Percentiles rank a stretch among this genome's conserved stretches.
phyloP scores from a whole-genome alignment of 2,329 filamentous ascomycete genomes.

The Trichoderma koningiopsis region DNA sequence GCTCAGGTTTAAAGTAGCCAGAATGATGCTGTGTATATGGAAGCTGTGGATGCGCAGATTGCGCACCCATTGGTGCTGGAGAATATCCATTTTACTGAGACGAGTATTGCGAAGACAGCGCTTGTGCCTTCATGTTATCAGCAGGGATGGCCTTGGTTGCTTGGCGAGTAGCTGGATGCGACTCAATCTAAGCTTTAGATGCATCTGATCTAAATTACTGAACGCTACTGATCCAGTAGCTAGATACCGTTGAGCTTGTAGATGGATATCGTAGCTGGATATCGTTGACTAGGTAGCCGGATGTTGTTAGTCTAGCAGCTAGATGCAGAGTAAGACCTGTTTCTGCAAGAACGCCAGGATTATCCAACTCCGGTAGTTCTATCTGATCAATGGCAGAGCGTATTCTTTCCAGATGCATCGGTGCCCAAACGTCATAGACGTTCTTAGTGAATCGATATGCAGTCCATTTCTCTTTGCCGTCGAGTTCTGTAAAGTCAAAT shows the following conservation, averaged over 20 bases:
- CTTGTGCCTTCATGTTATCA: too few species aligned
- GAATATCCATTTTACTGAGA: neutral
- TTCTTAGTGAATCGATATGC: constrained; percentile 15
- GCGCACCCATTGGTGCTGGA: neutral
- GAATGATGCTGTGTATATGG: neutral
- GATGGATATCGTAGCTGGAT: neutral
- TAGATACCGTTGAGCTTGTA: neutral
- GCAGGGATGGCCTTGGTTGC: neutral
- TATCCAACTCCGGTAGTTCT: neutral
- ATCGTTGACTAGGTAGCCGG: neutral
- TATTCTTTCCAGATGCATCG: neutral
- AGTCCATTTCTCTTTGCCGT: constrained; percentile 12
- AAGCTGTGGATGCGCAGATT: neutral
- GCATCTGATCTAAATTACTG: too few species aligned
- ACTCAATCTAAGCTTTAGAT: too few species aligned
- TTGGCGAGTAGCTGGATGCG: too few species aligned
- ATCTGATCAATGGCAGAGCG: neutral
- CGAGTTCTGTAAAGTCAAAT: constrained; percentile 37
- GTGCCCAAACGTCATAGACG: constrained; percentile 9
- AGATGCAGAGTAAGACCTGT: too few species aligned
- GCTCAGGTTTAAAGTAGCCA: too few species aligned
- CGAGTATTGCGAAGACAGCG: neutral
- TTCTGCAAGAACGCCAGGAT: too few species aligned
- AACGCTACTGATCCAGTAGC: neutral
- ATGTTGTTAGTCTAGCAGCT: neutral